Evolutionary conservation across 208 protist genomes (phyloP).

Genomic region (Tritrichomonas musculus): DNA sequence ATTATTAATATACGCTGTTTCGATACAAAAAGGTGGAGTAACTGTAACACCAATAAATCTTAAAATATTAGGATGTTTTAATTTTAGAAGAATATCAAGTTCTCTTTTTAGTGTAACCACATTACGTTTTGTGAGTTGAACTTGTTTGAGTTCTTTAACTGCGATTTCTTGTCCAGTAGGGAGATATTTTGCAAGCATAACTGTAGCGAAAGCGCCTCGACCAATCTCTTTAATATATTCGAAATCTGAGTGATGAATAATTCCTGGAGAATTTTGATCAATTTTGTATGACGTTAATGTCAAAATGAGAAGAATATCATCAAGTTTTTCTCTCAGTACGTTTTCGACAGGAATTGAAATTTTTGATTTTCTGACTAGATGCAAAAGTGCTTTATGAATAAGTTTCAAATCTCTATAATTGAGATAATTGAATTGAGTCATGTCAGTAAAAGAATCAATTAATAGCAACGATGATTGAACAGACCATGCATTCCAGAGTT

Average conservation of each 20-base stretch:
- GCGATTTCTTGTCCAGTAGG: not conserved
- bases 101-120: not conserved
- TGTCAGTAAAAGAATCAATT: not conserved
- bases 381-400: not conserved
- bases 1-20: not conserved
- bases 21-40: not conserved
- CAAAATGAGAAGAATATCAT: not conserved
- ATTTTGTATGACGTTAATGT: not conserved
- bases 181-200: not conserved
- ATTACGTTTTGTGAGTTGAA: not conserved
- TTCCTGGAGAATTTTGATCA: not conserved
- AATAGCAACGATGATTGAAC: not conserved
- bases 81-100: not conserved
- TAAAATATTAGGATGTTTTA: slow-evolving; percentile 3
- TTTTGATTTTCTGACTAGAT: not conserved
- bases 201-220: not conserved
- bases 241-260: not conserved
- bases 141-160: not conserved
- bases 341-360: not conserved
- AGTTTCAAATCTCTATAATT: not conserved
- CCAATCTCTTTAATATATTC: not conserved
- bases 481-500: not conserved
- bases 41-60: slow-evolving; percentile 16
- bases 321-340: not conserved
- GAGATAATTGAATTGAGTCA: not conserved